Base-by-base conservation (phyloP, 2,329 filamentous ascomycete genomes). In the Verticillium isaacii region DNA sequence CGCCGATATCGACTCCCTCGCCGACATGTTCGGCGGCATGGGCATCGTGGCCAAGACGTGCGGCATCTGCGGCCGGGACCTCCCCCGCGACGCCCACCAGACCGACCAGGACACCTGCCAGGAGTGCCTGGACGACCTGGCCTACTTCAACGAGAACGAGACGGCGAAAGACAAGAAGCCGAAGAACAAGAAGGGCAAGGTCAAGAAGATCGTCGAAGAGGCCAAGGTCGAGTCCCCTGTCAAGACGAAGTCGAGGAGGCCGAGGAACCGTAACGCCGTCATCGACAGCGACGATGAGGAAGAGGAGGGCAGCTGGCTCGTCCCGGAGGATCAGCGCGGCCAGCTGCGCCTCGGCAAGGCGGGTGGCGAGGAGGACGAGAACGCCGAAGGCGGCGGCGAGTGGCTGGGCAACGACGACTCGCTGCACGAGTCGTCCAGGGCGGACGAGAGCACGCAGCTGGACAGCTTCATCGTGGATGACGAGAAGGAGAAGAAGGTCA, bases 301-400 rank as follows among this genome's bases (percentile, higher is more conserved):
- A 29, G 87, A 83, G 6, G 87, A 91, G 62, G 91, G 86, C 14
- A 89, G 91, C 67, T 96, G 93, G 93, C 80, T 96, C 52, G 90
- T 93, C 3, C 83, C 87, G 0, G 87, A 90, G 62, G 81, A 85
- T 11, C 81, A 95, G 69, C 87, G 84, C 55, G 80, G 82, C 0
- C 71, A 80, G 1, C 71, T 88, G 4, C 79, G 80, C n/a, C 80
- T 93, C 17, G 91, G 90, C 57, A 90, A 88, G 71, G 90, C 91
- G 55, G 92, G 92, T n/a, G 92, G 91, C 4, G 85, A 86, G n/a
- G 90, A 92, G 59, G 92, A 96, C 65, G 92, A 96, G 73, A 86
- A 97, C 71, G 91, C 90, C 2, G 93, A 96, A 71, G 92, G 92
- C 2, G 92, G 89, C 3, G 93, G 92, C 25, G 91, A 96, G 61